Evolutionary conservation across 1,284 basidiomycete genomes (phyloP).

Genomic region (Coniophora puteana): DNA sequence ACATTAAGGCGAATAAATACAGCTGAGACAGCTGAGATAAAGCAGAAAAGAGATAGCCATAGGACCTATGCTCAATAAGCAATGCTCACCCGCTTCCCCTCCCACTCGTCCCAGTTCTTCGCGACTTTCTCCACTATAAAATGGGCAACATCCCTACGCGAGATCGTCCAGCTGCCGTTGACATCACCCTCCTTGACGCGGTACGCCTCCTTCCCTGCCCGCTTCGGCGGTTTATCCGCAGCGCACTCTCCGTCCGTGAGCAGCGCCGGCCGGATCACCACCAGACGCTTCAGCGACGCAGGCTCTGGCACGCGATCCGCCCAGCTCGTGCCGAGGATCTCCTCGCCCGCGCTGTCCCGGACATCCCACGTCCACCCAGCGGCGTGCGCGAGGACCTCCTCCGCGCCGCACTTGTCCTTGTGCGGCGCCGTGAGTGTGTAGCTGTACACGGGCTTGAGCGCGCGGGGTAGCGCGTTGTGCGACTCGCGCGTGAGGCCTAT

Average conservation of each 20-base stretch:
- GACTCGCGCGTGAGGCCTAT: constrained; percentile 44
- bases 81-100: constrained; percentile 41
- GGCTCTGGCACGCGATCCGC: constrained; percentile 30
- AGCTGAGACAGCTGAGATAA: no score
- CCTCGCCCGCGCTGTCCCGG: constrained; percentile 28
- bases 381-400: constrained; percentile 42
- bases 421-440: constrained; percentile 39
- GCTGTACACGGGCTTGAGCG: constrained; percentile 44
- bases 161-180: constrained; percentile 45
- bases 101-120: constrained; percentile 48
- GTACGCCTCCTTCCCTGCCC: constrained; percentile 25
- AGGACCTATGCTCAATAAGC: constrained; percentile 25
- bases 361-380: constrained; percentile 44
- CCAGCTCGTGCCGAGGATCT: constrained; percentile 43
- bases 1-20: no score
- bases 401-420: constrained; percentile 53
- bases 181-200: constrained; percentile 35
- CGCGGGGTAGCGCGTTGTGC: constrained; percentile 42
- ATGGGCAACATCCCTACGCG: constrained; percentile 60
- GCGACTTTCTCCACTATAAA: constrained; percentile 53
- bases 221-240: constrained; percentile 35
- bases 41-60: not conserved
- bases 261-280: constrained; percentile 54
- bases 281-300: constrained; percentile 40
- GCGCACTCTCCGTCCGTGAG: constrained; percentile 54